Base-by-base conservation (phyloP, 2,329 filamentous ascomycete species). In the Fusarium dlaminii region DNA sequence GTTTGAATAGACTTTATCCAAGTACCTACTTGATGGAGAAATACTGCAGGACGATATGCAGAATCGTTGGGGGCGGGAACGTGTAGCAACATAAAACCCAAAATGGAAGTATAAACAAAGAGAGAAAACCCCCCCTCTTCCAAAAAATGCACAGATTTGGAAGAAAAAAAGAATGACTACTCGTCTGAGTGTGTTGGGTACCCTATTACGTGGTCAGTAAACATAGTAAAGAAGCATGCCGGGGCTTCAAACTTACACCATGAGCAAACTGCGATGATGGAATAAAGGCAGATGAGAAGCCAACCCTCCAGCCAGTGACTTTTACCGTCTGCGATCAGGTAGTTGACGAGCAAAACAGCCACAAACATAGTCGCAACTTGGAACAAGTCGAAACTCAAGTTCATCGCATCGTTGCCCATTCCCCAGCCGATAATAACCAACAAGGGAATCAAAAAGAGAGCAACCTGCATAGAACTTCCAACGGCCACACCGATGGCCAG, bases 311-410 rank as follows among this genome's bases (percentile, higher is more conserved):
- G 87, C 85, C 94, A 96, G 77, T 96, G 94, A 71, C 92, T 95
- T 80, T 94, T 90, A 36, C 94, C 94, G 77, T 97, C 94, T 27
- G 92, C 87, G 55, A 97, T 94, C 48, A 97, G 83, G 80, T 97
- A 97, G 80, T 97, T 97, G 66, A 95, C 93, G 39, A 97, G 87
- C 46, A 97, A 89, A 0, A 94, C 93, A 5, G 94, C 91, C 18
- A 96, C 93, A 76, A 97, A 97, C 45, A 97, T 85, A 45, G 93
- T 92, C 29, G 95, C 92, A 20, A 98, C 91, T 83, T 98, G 94
- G 86, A 98, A 98, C 2, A 91, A 91, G 79, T 97, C 94, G 80
- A 98, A 96, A 81, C 92, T 92, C 10, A 97, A 88, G 27, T 91
- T 94, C 94, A 96, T 96, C 3, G 90, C 87, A 70, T 92, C 90